Conservation (phyloP, 2,329 filamentous ascomycete species). For the Dactylellina cionopaga region DNA sequence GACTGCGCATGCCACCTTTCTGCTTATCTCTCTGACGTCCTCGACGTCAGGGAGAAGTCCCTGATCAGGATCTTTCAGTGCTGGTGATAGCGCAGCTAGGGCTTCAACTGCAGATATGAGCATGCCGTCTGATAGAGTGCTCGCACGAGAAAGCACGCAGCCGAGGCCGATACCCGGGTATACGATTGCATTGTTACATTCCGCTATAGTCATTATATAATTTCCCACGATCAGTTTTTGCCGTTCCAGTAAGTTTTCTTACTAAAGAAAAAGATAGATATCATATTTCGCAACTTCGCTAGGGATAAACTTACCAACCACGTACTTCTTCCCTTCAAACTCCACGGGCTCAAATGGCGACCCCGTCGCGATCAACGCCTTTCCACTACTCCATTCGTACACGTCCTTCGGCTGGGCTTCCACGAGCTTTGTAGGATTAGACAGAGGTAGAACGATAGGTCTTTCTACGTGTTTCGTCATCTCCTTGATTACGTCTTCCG, state of each 20-base stretch:
- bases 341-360: slow-evolving; percentile 81
- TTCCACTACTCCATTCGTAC: slow-evolving; percentile 79
- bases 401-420: slow-evolving; percentile 82
- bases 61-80: slow-evolving; percentile 71
- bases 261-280: neutral
- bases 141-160: slow-evolving; percentile 74
- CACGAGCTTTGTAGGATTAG: slow-evolving; percentile 84
- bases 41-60: slow-evolving; percentile 80
- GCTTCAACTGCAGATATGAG: slow-evolving; percentile 81
- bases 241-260: slow-evolving; percentile 56
- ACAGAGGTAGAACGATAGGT: slow-evolving; percentile 83
- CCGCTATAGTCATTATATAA: too few relatives aligned
- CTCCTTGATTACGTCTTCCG: slow-evolving; percentile 75
- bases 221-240: slow-evolving; percentile 57
- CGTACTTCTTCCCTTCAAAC: slow-evolving; percentile 66
- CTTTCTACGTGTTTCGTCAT: slow-evolving; percentile 78
- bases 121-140: slow-evolving; percentile 77
- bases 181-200: slow-evolving; percentile 88
- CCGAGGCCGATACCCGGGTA: slow-evolving; percentile 89
- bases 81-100: slow-evolving; percentile 76
- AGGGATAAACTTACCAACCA: slow-evolving; percentile 63
- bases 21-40: slow-evolving; percentile 77
- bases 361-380: slow-evolving; percentile 82
- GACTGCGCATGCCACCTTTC: slow-evolving; percentile 78
- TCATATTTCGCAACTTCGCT: too few relatives aligned